Base-by-base conservation (phyloP, 495 filamentous ascomycete genomes). In the Penicillium arizonense region DNA sequence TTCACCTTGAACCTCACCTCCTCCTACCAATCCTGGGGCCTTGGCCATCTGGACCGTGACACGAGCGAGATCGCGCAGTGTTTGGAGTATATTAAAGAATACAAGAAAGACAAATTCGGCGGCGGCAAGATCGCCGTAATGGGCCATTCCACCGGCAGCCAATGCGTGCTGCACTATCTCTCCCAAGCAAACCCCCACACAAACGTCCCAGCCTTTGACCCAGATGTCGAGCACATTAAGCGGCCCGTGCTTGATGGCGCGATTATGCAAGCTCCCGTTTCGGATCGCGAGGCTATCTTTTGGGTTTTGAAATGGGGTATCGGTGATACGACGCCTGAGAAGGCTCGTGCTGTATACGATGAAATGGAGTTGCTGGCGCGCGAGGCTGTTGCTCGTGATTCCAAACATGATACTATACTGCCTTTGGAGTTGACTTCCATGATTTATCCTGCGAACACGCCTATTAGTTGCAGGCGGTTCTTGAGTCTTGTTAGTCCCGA, bases 101-200 rank as follows among this genome's bases (percentile, higher is more conserved):
- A 73, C 48, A 74, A 76, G 50, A 57, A 52, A 0, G 52, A 55
- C 9, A 69, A 67, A 38, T 73, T 71, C 49, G 62, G 68, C 11
- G 69, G 59, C 9, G 66, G 76, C 13, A 88, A 85, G 58, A 74
- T 96, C 8, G 85, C 93, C 13, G 67, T 96, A 3, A 82, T 97
- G 79, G 92, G 93, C 12, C 89, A 95, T 60, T 90, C 86, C 2
- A 89, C 86, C 0, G 92, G 92, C 0, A 89, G 87, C 47, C 92
- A 95, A 71, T 91, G 92, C 61, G 83, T 87, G 28, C 76, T 96
- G 72, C 82, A 88, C 48, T 95, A 93, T 58, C 69, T 88, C 3
- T 67, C 56, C 21, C 61, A 61, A 10, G 59, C 61, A 5, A 71
- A 69, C 41, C 70, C 72, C 0, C 67, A 72, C 47, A 68, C 59